Conservation (phyloP, 2,329 filamentous ascomycete species). For the Botrytis byssoidea region DNA sequence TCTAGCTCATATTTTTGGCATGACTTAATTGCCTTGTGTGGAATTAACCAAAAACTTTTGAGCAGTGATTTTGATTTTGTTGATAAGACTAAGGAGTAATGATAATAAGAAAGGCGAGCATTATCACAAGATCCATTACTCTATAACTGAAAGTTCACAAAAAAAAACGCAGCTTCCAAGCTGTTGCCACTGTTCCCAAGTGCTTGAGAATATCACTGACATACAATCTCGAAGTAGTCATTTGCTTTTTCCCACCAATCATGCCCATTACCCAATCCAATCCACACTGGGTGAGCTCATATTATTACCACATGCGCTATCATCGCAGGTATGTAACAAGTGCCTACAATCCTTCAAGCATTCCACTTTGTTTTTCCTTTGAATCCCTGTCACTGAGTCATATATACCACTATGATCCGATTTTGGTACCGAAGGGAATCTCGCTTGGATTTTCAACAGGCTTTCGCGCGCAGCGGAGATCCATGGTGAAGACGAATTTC, state of each 20-base stretch:
- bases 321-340: constrained; percentile 25
- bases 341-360: constrained; percentile 7
- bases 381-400: constrained; percentile 21
- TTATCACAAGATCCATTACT: neutral
- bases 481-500: neutral
- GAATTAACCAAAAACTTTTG: neutral
- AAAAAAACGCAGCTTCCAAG: neutral
- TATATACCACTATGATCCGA: constrained; percentile 26
- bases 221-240: neutral
- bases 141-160: neutral
- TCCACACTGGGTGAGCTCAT: constrained; percentile 28
- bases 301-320: constrained; percentile 12
- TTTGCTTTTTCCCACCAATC: neutral
- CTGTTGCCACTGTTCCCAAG: neutral
- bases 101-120: no score
- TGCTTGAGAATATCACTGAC: neutral
- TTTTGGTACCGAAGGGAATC: constrained; percentile 18
- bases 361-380: neutral
- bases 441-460: constrained; percentile 9
- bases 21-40: neutral
- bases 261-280: constrained; percentile 28
- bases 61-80: neutral
- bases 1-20: neutral
- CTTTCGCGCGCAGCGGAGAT: neutral
- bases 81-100: neutral